Conservation (phyloP, 768 basidiomycete species). For the Peribolospora kevripleyi region DNA sequence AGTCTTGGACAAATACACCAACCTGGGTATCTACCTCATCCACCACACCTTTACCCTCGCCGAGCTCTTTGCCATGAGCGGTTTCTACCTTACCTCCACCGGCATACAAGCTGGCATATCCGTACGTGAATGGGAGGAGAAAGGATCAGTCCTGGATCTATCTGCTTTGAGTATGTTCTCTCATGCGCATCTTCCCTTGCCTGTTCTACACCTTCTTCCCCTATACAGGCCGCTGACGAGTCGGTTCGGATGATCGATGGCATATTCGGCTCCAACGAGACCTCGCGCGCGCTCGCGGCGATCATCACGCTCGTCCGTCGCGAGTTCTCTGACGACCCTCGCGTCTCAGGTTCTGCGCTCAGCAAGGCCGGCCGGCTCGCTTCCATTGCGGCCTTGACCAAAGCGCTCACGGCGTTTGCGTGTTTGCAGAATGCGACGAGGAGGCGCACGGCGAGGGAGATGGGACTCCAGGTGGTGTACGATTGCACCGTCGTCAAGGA, state of each 20-base stretch:
- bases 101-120: constrained; percentile 16
- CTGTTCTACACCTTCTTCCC: background rate
- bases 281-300: constrained; percentile 18
- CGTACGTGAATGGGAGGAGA: constrained; percentile 6
- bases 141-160: too few species aligned
- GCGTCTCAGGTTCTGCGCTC: constrained; percentile 3
- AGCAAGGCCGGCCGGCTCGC: constrained; percentile 10
- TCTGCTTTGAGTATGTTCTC: too few species aligned
- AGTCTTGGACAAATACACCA: constrained; percentile 21
- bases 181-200: constrained; percentile 10
- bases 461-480: constrained; percentile 19
- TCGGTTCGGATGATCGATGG: constrained; percentile 14
- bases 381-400: constrained; percentile 19
- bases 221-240: constrained; percentile 9
- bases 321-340: constrained; percentile 18
- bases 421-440: constrained; percentile 21
- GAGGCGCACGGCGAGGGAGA: constrained; percentile 14
- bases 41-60: constrained; percentile 21
- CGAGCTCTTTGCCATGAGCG: constrained; percentile 23
- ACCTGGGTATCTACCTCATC: constrained; percentile 20
- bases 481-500: constrained; percentile 18
- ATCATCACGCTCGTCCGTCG: constrained; percentile 20
- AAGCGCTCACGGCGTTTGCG: constrained; percentile 21
- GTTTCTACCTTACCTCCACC: constrained; percentile 19
- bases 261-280: constrained; percentile 22